phyloP scores from a whole-genome alignment of 2,329 filamentous ascomycete genomes.

The Leptodontidium sp. region DNA sequence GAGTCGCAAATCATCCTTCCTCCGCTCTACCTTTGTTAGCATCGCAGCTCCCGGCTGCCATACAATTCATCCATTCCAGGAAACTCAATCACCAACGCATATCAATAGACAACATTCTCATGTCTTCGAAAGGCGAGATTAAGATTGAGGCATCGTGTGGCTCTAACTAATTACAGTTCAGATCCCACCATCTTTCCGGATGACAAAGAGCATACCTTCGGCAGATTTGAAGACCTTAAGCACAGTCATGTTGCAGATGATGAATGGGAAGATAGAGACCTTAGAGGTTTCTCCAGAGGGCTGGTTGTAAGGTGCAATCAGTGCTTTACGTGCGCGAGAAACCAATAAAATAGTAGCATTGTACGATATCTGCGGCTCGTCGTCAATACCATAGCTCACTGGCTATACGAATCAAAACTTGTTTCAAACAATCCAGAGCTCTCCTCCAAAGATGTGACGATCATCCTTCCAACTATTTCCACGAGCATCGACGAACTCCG shows the following conservation, averaged over 20 bases:
- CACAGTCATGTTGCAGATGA: background rate
- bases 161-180: background rate
- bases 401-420: no score
- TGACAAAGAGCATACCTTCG: background rate
- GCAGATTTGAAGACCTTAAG: background rate
- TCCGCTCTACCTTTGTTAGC: background rate
- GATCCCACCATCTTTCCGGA: background rate
- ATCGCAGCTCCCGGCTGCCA: background rate
- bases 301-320: no score
- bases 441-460: no score
- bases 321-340: no score
- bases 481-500: no score
- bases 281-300: background rate
- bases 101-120: background rate
- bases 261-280: background rate
- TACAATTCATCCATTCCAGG: background rate
- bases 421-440: no score
- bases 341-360: no score
- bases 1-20: background rate
- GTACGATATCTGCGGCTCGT: no score
- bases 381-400: no score
- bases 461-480: no score
- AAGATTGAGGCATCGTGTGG: background rate
- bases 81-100: background rate
- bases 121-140: background rate